phyloP scores from a whole-genome alignment of 495 filamentous ascomycete genomes.

The Trichocladium uniseriatum region DNA sequence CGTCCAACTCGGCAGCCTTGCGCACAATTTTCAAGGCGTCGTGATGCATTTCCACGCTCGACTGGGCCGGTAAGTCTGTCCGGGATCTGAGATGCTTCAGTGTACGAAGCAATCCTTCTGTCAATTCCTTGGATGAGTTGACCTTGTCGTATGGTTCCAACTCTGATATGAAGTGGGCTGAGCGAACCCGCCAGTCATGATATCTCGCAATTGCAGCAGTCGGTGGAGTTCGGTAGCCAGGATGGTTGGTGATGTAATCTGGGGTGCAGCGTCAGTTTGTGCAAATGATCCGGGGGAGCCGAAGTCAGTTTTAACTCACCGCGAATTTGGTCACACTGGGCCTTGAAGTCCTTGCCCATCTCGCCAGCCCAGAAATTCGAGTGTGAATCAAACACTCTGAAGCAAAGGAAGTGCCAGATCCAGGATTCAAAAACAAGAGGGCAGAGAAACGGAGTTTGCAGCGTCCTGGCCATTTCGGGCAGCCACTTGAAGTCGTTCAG shows the following conservation, averaged over 20 bases:
- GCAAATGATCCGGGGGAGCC: background rate
- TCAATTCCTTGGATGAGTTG: too few relatives aligned
- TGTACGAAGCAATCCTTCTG: too few relatives aligned
- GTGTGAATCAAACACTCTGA: background rate
- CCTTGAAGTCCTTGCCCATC: background rate
- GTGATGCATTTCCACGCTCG: too few relatives aligned
- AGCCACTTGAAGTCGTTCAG: background rate
- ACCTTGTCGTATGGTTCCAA: too few relatives aligned
- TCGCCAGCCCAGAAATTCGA: constrained; percentile 5
- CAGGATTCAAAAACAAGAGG: background rate
- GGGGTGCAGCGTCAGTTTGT: too few relatives aligned
- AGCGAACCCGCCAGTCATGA: constrained; percentile 5
- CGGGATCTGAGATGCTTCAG: too few relatives aligned
- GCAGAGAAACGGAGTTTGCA: background rate
- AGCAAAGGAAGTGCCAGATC: constrained; percentile 3
- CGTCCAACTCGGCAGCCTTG: background rate
- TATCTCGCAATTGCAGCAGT: background rate
- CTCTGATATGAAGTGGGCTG: background rate
- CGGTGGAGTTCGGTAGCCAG: background rate
- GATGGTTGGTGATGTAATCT: background rate
- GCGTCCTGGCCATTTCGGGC: background rate
- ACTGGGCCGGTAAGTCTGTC: too few relatives aligned
- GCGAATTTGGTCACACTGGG: background rate
- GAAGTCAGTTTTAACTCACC: background rate
- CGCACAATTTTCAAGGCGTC: background rate